A percentile compares a stretch with the other conserved stretches of the same genome.
These are phyloP conservation scores for Coemansia biformis DNA, from an alignment of 192 early-diverging fungal species.

Conservation along the genomic window DNA sequence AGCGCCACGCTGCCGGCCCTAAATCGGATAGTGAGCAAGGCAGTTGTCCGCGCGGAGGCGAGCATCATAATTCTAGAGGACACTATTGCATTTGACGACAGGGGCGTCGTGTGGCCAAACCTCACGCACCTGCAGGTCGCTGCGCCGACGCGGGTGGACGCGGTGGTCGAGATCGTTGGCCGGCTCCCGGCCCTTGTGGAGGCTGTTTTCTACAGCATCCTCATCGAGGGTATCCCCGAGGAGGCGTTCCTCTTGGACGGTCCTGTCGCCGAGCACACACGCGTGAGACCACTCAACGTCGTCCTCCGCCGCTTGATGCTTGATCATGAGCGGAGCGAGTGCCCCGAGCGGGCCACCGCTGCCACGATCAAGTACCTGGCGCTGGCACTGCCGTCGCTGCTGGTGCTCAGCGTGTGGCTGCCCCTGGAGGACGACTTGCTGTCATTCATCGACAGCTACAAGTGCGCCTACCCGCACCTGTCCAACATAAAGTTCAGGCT, in stretches of 20 bases:
- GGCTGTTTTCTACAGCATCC: conserved; percentile 2
- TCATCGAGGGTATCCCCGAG: not conserved
- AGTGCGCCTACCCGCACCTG: conserved; percentile 1
- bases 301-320: conserved; percentile 4
- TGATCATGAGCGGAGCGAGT: not conserved
- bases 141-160: not conserved
- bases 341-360: not conserved
- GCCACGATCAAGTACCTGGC: conserved; percentile 8
- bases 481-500: conserved; percentile 2
- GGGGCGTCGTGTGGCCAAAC: not conserved
- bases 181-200: conserved; percentile 2
- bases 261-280: not conserved
- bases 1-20: not conserved
- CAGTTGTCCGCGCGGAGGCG: not conserved
- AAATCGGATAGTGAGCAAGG: conserved; percentile 3
- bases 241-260: not conserved
- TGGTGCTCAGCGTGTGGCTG: conserved; percentile 6
- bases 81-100: conserved; percentile 1
- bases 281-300: conserved; percentile 3
- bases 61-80: conserved; percentile 1
- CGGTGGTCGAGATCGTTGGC: not conserved
- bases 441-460: conserved; percentile 7
- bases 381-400: conserved; percentile 2
- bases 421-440: conserved; percentile 2
- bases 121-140: conserved; percentile 6